Evolutionary conservation across 306 rosid genomes (phyloP).

Genomic region (Fragaria iinumae): DNA sequence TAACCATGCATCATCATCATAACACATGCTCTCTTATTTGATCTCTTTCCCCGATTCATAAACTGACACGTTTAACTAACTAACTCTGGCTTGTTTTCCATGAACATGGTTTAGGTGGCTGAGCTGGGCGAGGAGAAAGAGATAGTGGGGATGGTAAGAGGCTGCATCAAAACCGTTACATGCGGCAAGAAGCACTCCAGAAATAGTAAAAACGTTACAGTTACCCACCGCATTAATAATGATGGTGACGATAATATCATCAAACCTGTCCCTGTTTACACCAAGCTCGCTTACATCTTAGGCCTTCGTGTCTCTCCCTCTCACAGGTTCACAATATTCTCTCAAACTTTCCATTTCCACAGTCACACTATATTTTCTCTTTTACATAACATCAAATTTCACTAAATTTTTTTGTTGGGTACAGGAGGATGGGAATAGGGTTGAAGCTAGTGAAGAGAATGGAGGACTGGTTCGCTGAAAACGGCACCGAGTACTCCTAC

Average conservation of each 20-base stretch:
- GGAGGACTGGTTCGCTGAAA: conserved; percentile 75
- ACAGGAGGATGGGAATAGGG: conserved; percentile 95
- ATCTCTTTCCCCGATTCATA: neutral
- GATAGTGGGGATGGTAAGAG: conserved; percentile 87
- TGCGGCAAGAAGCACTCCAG: conserved; percentile 67
- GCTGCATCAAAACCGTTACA: conserved; percentile 89
- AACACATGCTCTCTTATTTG: neutral
- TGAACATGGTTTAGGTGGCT: conserved; percentile 55
- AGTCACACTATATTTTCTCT: too few relatives aligned
- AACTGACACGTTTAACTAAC: neutral
- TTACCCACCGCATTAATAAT: neutral
- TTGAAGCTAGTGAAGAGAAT: conserved; percentile 53
- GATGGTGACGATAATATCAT: conserved; percentile 1
- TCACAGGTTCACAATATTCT: conserved; percentile 45
- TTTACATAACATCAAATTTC: neutral
- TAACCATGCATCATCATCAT: neutral
- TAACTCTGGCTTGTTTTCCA: neutral
- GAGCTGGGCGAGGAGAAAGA: conserved; percentile 56
- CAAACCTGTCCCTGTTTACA: conserved; percentile 58
- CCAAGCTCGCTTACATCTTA: conserved; percentile 74
- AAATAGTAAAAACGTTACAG: conserved; percentile 24
- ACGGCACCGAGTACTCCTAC: conserved; percentile 84
- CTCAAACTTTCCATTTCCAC: neutral
- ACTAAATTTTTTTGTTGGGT: neutral
- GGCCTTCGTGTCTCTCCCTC: conserved; percentile 95